Evolutionary conservation across 208 protist genomes (phyloP).

Genomic region (Crithidia fasciculata): DNA sequence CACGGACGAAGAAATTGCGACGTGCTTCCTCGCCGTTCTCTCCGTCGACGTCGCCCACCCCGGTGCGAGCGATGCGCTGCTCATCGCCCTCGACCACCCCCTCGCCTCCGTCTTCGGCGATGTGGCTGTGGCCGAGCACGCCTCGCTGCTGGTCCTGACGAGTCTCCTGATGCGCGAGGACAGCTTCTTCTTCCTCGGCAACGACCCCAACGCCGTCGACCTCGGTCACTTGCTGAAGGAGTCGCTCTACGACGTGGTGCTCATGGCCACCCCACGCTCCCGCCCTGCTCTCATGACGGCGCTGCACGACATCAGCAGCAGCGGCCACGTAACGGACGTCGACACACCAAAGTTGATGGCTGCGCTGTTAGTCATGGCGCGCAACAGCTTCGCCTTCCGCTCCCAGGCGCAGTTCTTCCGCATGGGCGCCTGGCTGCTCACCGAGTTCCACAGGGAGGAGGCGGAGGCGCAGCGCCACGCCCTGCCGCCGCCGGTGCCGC

Average conservation of each 20-base stretch:
- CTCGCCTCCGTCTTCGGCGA: conserved; percentile 78
- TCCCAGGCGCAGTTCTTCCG: conserved; percentile 53
- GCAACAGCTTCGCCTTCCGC: conserved; percentile 71
- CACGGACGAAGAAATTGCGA: conserved; percentile 86
- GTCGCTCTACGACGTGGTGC: conserved; percentile 56
- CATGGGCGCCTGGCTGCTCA: conserved; percentile 40
- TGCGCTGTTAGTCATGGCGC: conserved; percentile 57
- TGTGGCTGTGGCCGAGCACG: conserved; percentile 53
- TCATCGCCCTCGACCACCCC: conserved; percentile 72
- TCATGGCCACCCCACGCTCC: conserved; percentile 36
- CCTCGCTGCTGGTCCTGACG: conserved; percentile 56
- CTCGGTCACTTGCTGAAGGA: conserved; percentile 55
- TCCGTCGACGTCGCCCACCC: conserved; percentile 82
- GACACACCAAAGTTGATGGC: conserved; percentile 56
- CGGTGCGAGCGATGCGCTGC: conserved; percentile 75
- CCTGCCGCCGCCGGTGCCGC: conserved; percentile 38
- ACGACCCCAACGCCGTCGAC: conserved; percentile 25
- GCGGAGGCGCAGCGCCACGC: conserved; percentile 50
- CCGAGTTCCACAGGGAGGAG: conserved; percentile 64
- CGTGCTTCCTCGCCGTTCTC: conserved; percentile 75
- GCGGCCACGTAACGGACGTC: conserved; percentile 42
- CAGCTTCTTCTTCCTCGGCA: conserved; percentile 53
- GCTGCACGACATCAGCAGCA: conserved; percentile 37
- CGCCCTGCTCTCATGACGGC: conserved; percentile 46
- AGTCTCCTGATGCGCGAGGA: conserved; percentile 54